Evolutionary conservation across 2,329 filamentous ascomycete species (phyloP), one percentile per base, ranked within the genome.

Genomic region (Fusarium nygamai): DNA sequence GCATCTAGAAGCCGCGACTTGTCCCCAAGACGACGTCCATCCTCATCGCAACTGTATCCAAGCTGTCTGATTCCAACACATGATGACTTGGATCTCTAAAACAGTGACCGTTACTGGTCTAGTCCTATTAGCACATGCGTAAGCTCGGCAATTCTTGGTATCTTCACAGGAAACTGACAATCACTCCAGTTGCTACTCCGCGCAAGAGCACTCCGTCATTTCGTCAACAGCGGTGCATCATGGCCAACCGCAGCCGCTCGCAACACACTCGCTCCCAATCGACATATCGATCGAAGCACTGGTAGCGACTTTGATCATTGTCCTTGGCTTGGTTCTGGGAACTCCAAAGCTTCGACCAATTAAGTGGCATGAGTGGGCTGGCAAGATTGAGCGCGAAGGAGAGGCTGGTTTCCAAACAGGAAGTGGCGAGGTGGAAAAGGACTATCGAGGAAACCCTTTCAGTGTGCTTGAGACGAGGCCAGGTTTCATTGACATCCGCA

Each of bases 221-320:
- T 90, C 92, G 76, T 89, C 92, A 64, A 86, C 86, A 39, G 82
- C 86, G 61, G 81, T 85, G 48, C 84, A 85, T 36, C 81, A 86
- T 47, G 78, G 85, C 8, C 79, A 84, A 33, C 82, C 87, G 8
- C 83, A 86, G 36, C 78, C 83, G 27, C 79, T 84, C 20, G 78
- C 84, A 6, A 75, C 82, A 59, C 79, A 83, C 65, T 85, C 88
- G 22, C 88, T 98, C 4, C 96, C 96, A 0, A 84, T 93, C 71
- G 96, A 99, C 80, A 97, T 99, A 78, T 90, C 91, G 43, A 88
- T 97, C 76, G 96, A 99, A 84, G 95, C 95, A 2, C 86, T 98
- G 22, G 82, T 93, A 48, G 93, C 95, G 4, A 92, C 96, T 10
- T 82, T 97, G 31, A 81, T 95, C n/a, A 88, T 97, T n/a, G 93